phyloP scores from a whole-genome alignment of 1,284 basidiomycete genomes.

The Psilocybe mexicana region DNA sequence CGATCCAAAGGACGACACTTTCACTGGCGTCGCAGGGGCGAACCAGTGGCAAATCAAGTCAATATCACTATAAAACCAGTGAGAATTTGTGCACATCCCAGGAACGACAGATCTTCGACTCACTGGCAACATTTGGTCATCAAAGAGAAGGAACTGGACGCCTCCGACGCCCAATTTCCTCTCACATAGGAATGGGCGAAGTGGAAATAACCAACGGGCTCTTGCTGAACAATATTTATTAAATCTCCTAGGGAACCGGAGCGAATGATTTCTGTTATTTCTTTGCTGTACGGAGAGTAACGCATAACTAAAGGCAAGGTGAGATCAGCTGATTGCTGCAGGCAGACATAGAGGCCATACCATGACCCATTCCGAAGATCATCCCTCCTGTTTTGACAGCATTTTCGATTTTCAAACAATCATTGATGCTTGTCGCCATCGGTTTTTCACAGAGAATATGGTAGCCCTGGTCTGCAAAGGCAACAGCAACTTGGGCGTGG shows the following conservation, averaged over 20 bases:
- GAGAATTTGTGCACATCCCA: not conserved
- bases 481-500: constrained; percentile 72
- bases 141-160: constrained; percentile 73
- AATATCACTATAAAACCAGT: constrained; percentile 61
- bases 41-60: constrained; percentile 82
- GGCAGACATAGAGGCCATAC: constrained; percentile 35
- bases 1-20: constrained; percentile 83
- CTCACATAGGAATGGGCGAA: constrained; percentile 87
- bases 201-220: constrained; percentile 79
- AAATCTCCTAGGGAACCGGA: constrained; percentile 74
- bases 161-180: constrained; percentile 77
- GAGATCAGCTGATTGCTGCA: not conserved
- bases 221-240: constrained; percentile 77
- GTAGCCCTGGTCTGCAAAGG: constrained; percentile 79
- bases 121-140: constrained; percentile 91
- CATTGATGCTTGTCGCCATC: constrained; percentile 75
- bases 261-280: constrained; percentile 68
- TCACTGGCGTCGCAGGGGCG: constrained; percentile 58
- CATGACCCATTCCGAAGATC: constrained; percentile 87
- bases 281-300: constrained; percentile 80
- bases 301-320: constrained; percentile 59
- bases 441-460: constrained; percentile 90
- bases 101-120: constrained; percentile 15
- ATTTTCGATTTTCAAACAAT: constrained; percentile 74
- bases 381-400: constrained; percentile 66